Base-by-base conservation (phyloP, 805 yeast genomes). In the Priceomyces castillae region DNA sequence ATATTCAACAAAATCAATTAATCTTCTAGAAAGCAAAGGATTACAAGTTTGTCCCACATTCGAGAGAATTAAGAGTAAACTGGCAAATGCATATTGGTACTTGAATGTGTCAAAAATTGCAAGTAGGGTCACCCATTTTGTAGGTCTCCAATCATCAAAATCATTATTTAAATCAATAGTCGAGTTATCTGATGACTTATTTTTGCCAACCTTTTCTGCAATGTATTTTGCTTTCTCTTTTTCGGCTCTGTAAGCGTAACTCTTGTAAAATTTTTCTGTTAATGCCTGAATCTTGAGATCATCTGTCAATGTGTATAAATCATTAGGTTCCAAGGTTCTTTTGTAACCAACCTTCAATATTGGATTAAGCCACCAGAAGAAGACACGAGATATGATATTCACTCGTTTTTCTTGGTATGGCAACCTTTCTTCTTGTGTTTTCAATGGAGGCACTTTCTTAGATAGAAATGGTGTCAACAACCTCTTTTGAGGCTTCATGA, bases 341-440 rank as follows among this genome's bases (percentile, higher is more conserved):
- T 80, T 82, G 60, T 86, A 86, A 5, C 95, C 94, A 6, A 77
- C 76, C 12, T 62, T 64, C 69, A 86, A 62, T 33, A 86, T 52
- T 0, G 90, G 90, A 19, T 64, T 53, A 37, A 86, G 61, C 90
- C 92, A 86, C 79, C 82, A 74, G 58, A 84, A 80, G 52, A 81
- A 76, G 0, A 71, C 37, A 50, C 64, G 64, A 11, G 73, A 69
- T 9, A 80, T 5, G 22, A 61, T 33, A 41, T 73, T 73, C 12
- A 74, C 67, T 10, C 55, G 49, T 22, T 52, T 46, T 41, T 59
- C 64, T 0, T 85, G 86, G 54, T 67, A 80, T 4, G 51, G 55
- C 11, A 43, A 55, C 43, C 86, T 58, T 47, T 80, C 82, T 1
- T 74, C 76, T 17, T 72, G 74, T 1, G 65, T 47, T 0, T 86